Conservation (phyloP, 495 filamentous ascomycete species). For the Glarea lozoyensis region DNA sequence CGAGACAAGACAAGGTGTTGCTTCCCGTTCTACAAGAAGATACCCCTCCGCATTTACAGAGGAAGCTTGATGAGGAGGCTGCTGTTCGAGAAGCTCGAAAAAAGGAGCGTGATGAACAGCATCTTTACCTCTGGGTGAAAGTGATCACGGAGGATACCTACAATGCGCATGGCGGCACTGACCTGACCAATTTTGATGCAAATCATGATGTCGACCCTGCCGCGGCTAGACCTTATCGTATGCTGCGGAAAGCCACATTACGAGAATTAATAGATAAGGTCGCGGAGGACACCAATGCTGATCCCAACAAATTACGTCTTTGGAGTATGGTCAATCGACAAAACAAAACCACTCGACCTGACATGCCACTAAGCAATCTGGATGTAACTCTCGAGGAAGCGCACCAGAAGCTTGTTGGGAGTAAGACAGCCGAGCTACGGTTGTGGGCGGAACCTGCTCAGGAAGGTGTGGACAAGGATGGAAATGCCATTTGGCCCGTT, state of each 20-base stretch:
- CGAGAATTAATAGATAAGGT: conserved; percentile 60
- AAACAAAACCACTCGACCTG: conserved; percentile 90
- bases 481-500: conserved; percentile 57
- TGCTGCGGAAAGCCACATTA: conserved; percentile 65
- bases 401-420: conserved; percentile 46
- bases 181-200: conserved; percentile 66
- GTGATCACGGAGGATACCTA: conserved; percentile 75
- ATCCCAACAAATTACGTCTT: conserved; percentile 59
- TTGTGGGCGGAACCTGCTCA: conserved; percentile 79
- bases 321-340: conserved; percentile 99
- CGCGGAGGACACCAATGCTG: conserved; percentile 56
- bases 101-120: conserved; percentile 88
- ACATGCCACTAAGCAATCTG: conserved; percentile 68
- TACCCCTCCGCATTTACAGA: conserved; percentile 71
- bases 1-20: conserved; percentile 69
- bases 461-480: conserved; percentile 52
- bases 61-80: conserved; percentile 71
- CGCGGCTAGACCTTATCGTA: conserved; percentile 55
- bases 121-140: conserved; percentile 77
- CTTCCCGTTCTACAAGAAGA: conserved; percentile 64
- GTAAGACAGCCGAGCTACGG: conserved; percentile 63
- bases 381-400: conserved; percentile 81
- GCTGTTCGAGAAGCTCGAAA: conserved; percentile 58
- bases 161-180: conserved; percentile 71
- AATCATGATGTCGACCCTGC: conserved; percentile 38